Conservation (phyloP, 306 rosid species). For the Abrus pulchellus region DNA sequence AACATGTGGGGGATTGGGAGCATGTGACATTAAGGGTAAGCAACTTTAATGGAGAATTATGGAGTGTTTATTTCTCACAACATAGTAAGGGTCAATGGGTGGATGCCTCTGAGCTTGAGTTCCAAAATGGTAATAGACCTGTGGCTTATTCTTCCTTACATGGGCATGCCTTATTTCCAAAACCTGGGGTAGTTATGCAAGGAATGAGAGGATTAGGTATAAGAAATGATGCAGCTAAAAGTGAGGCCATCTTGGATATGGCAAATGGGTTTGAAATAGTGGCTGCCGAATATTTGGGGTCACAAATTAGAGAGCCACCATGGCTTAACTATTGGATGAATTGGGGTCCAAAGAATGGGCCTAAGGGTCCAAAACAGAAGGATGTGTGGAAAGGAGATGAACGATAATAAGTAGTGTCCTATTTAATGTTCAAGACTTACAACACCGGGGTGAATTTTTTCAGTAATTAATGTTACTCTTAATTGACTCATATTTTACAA, state of each 20-base stretch:
- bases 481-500: neutral
- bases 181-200: conserved; percentile 71
- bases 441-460: neutral
- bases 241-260: conserved; percentile 56
- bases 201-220: conserved; percentile 66
- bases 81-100: conserved; percentile 83
- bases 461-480: neutral
- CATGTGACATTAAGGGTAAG: conserved; percentile 80
- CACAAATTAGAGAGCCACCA: conserved; percentile 56
- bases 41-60: conserved; percentile 71
- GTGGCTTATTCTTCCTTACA: conserved; percentile 69
- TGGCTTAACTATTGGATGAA: conserved; percentile 71
- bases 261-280: conserved; percentile 53
- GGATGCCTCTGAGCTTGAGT: conserved; percentile 67
- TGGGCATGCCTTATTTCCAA: conserved; percentile 73
- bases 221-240: conserved; percentile 69
- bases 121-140: conserved; percentile 56
- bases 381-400: conserved; percentile 73
- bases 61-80: conserved; percentile 67
- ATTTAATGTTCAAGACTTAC: neutral
- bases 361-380: conserved; percentile 84
- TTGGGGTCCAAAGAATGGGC: conserved; percentile 91
- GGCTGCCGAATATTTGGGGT: conserved; percentile 63
- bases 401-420: conserved; percentile 27
- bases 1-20: conserved; percentile 89